Base-by-base conservation (phyloP, 306 rosid species). In the Erythrophleum fordii region DNA sequence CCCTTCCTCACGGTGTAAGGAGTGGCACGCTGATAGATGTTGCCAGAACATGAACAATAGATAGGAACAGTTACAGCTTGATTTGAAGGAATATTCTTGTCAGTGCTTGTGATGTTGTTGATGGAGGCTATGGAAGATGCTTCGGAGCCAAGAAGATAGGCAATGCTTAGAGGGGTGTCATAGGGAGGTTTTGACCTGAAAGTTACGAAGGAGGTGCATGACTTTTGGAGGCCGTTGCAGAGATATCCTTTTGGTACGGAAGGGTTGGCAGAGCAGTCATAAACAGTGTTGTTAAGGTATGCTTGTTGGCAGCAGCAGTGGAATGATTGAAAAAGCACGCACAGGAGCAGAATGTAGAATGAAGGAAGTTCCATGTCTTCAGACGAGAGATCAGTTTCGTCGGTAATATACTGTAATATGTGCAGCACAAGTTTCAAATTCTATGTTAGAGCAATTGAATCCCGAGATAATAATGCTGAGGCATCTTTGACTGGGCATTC, bases 21-120 rank as follows among this genome's bases (percentile, higher is more conserved):
- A 44, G 89, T 20, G 35, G 22, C 39, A n/a, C 87, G 89, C 84
- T 86, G 85, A 71, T 78, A 89, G 58, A 85, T 85, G 28, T 74
- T 81, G 46, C 91, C 93, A 13, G 82, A 72, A 74, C 93, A 89
- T 1, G 91, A 77, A 28, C 93, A 89, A 5, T 55, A 78, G 0
- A 89, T 51, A 2, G 93, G 93, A 23, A 87, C 93, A n/a, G 73
- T 77, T 41, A 85, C 56, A 46, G 86, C 46, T 60, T 41, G 81
- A 13, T 87, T 60, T 26, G 77, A 18, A 31, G 87, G 81, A 80
- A 87, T 81, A 20, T 46, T 89, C 23, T 56, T 69, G 25, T 39
- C 11, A 9, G 0, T 11, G 61, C 34, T 59, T 20, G 86, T 26
- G 52, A 87, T 73, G 0, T 65, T 81, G 77, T 89, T 89, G 71